These are phyloP conservation scores for Trebouxiophyceae sp. DNA, from an alignment of 163 green algal species.

Conservation along the genomic window DNA sequence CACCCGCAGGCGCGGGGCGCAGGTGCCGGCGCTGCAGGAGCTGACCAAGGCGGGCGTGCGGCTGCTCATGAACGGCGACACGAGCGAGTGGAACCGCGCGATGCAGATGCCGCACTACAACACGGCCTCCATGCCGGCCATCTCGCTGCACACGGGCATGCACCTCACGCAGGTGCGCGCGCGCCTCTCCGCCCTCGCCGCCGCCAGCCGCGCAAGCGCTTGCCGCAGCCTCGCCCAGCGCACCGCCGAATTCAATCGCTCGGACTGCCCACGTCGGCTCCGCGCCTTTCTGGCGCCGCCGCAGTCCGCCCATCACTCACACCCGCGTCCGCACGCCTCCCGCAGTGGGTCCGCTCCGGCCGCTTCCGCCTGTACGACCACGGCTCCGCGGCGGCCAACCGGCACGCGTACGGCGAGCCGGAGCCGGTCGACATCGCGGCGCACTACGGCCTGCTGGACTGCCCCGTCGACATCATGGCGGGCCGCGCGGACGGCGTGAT, in stretches of 20 bases:
- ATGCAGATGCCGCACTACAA: conserved; percentile 92
- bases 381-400: conserved; percentile 50
- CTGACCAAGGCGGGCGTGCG: conserved; percentile 12
- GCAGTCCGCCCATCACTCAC: neutral
- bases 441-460: conserved; percentile 58
- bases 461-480: conserved; percentile 71
- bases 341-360: conserved; percentile 49
- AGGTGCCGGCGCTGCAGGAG: neutral
- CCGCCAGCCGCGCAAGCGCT: too few species aligned
- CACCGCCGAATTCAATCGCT: too few species aligned
- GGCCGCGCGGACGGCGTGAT: conserved; percentile 15
- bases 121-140: conserved; percentile 73
- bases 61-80: conserved; percentile 52
- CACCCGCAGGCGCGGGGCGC: too few species aligned
- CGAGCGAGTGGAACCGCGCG: conserved; percentile 79
- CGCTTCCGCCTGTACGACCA: conserved; percentile 85
- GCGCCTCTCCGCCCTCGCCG: too few species aligned
- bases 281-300: neutral
- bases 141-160: conserved; percentile 58
- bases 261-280: too few species aligned
- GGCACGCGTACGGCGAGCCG: conserved; percentile 50
- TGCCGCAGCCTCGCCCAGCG: too few species aligned
- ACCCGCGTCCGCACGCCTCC: too few species aligned
- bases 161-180: conserved; percentile 35
- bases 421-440: conserved; percentile 63